phyloP scores from a whole-genome alignment of 306 rosid species.

The Vicia sativa region DNA sequence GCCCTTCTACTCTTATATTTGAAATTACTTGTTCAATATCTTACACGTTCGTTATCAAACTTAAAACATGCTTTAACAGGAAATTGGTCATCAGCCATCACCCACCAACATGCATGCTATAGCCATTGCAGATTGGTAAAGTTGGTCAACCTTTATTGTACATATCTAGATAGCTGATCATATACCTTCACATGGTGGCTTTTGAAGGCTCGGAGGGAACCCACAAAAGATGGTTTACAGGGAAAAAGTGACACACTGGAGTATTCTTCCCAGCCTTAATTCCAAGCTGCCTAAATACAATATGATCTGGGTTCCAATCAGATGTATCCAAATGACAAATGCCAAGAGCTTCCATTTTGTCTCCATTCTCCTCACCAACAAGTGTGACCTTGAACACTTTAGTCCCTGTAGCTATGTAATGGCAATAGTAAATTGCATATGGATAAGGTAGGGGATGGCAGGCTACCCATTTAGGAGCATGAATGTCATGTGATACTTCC shows the following conservation, averaged over 20 bases:
- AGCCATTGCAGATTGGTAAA: background rate
- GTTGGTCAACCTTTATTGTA: conserved; percentile 25
- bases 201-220: conserved; percentile 26
- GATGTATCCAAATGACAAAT: conserved; percentile 67
- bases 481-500: conserved; percentile 46
- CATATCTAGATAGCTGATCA: background rate
- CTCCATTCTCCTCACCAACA: conserved; percentile 57
- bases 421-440: conserved; percentile 58
- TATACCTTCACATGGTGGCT: background rate
- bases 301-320: conserved; percentile 52
- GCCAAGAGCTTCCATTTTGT: conserved; percentile 55
- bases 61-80: too few relatives aligned
- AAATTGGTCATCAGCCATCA: background rate
- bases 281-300: conserved; percentile 43
- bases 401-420: conserved; percentile 45
- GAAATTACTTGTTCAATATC: too few relatives aligned
- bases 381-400: conserved; percentile 57
- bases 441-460: conserved; percentile 63
- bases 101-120: background rate
- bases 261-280: conserved; percentile 44
- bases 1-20: too few relatives aligned
- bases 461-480: conserved; percentile 59
- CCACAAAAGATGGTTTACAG: conserved; percentile 59
- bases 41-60: too few relatives aligned
- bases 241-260: conserved; percentile 64